Base-by-base conservation (phyloP, 768 basidiomycete genomes). In the Boletus sp. region DNA sequence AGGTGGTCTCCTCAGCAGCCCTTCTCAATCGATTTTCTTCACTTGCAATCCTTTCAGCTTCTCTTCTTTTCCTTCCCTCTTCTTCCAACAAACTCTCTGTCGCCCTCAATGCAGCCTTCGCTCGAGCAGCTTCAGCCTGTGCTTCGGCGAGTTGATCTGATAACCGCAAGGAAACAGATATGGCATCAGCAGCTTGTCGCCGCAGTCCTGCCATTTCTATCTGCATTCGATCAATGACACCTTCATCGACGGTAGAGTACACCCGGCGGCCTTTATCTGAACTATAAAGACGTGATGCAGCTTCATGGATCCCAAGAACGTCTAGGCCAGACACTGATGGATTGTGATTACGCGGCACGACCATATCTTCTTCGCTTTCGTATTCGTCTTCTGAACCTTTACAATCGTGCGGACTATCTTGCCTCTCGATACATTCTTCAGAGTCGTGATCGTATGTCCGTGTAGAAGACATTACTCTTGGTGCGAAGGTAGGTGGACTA, bases 61-160 rank as follows among this genome's bases (percentile, higher is more conserved):
- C 83, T 57, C 78, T 76, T 46, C 87, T 74, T 54, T 80, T 78
- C 54, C 74, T 72, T 17, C 72, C 70, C 66, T 89, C 88, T 35
- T 82, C 79, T 61, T 87, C 83, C 55, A 88, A 61, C 69, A 81
- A 73, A 37, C 73, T 74, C 64, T 90, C 85, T 21, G 79, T 71
- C 29, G 75, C 73, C 64, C 78, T 77, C 27, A 88, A 70, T 21
- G 79, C 76, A 37, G 83, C 75, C 60, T 79, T 79, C 30, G 79
- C 75, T 50, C 82, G 74, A 46, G 82, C 76, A 1, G 78, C 75
- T 58, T 89, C 87, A 35, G 81, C 73, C 57, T 87, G 82, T 9
- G 80, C 83, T 55, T 83, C 80, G 9, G 80, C 74, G n/a, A 91
- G 76, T 63, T 89, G 84, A 64, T 87, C 86, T 17, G 87, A 80